phyloP scores from a whole-genome alignment of 805 yeast genomes.

The Saccharomycopsis malanga region DNA sequence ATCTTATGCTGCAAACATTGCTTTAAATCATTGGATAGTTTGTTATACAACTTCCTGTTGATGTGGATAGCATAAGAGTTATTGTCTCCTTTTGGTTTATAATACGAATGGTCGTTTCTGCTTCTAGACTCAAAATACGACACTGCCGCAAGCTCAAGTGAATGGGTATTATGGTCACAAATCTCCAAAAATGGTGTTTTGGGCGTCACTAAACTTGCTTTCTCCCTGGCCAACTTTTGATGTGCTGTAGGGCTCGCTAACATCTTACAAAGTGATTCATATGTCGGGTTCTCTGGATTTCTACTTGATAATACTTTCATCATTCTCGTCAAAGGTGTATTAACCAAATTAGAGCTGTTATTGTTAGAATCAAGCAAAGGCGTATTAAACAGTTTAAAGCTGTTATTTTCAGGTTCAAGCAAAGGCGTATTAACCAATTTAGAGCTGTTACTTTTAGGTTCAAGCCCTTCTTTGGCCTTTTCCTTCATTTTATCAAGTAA shows the following conservation, averaged over 20 bases:
- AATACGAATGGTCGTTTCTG: neutral
- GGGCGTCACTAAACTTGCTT: slow-evolving; percentile 34
- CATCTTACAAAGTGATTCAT: neutral
- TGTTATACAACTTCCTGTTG: slow-evolving; percentile 11
- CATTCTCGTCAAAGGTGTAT: no score
- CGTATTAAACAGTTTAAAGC: no score
- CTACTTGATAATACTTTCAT: no score
- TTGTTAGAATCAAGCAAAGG: no score
- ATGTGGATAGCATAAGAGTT: slow-evolving; percentile 11
- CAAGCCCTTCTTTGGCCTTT: no score
- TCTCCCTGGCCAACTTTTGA: slow-evolving; percentile 24
- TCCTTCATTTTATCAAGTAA: no score
- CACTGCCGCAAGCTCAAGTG: slow-evolving; percentile 9
- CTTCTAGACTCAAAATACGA: slow-evolving; percentile 14
- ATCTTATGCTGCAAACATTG: slow-evolving; percentile 33
- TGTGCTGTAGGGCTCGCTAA: neutral
- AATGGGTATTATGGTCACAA: slow-evolving; percentile 35
- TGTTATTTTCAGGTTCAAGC: no score
- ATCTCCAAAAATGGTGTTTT: slow-evolving; percentile 42
- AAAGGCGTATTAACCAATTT: no score
- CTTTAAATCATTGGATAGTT: slow-evolving; percentile 26
- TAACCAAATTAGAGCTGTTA: no score
- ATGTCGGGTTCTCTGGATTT: no score
- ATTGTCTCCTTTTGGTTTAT: slow-evolving; percentile 25
- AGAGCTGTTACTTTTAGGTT: no score